Percentiles rank a stretch among this genome's conserved stretches.
Conservation (phyloP, 257 asterid genomes). For the Solanum clarkiae region DNA sequence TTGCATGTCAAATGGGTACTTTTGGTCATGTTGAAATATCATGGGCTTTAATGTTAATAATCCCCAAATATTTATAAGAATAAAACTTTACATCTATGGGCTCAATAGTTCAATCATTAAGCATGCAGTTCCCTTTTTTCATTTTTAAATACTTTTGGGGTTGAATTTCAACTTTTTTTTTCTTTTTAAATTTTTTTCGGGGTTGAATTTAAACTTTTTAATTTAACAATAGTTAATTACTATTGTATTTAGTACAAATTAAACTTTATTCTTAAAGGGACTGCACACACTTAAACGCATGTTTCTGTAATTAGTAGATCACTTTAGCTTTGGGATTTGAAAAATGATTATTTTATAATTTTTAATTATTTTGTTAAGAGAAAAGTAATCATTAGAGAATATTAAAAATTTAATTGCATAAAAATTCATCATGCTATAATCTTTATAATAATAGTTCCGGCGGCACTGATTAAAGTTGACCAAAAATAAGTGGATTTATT, state of each 20-base stretch:
- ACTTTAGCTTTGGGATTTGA: constrained; percentile 11
- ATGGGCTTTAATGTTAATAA: constrained; percentile 1
- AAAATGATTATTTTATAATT: background rate
- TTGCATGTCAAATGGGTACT: background rate
- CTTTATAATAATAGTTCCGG: background rate
- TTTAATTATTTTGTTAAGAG: background rate
- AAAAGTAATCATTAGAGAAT: background rate
- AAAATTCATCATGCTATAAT: background rate
- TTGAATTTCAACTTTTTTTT: background rate
- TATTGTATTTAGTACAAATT: background rate
- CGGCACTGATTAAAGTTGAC: background rate
- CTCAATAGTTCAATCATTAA: background rate
- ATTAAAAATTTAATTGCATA: background rate
- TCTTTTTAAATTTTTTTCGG: background rate
- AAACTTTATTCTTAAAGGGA: background rate
- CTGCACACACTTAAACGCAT: background rate
- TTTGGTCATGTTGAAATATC: background rate
- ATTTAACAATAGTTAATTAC: background rate
- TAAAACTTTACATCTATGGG: background rate
- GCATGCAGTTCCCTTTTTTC: background rate
- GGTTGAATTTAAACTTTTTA: background rate
- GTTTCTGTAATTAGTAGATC: constrained; percentile 2
- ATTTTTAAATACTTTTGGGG: background rate
- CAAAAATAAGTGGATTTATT: background rate
- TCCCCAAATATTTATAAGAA: background rate